phyloP scores from a whole-genome alignment of 768 basidiomycete species.

The Boletus coccyginus region DNA sequence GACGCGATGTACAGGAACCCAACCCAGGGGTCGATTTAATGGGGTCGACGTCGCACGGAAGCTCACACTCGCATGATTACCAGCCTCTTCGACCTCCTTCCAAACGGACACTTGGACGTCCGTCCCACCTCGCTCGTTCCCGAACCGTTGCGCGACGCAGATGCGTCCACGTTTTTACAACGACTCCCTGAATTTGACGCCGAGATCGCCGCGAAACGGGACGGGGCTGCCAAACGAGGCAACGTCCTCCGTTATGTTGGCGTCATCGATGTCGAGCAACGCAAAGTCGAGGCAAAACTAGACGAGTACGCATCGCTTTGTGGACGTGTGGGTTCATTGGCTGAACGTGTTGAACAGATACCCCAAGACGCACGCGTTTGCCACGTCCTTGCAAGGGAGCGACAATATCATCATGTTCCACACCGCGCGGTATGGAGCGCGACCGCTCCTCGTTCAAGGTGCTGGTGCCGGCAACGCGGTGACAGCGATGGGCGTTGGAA shows the following conservation, averaged over 20 bases:
- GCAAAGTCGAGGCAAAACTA: constrained; percentile 78
- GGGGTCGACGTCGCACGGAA: constrained; percentile 97
- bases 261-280: constrained; percentile 74
- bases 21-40: constrained; percentile 94
- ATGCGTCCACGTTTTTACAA: constrained; percentile 80
- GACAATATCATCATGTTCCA: constrained; percentile 99
- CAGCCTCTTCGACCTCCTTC: constrained; percentile 47
- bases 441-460: constrained; percentile 92
- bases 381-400: constrained; percentile 91
- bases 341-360: constrained; percentile 53
- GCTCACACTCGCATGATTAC: constrained; percentile 80
- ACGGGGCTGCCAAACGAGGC: constrained; percentile 73
- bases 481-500: constrained; percentile 96
- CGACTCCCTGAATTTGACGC: constrained; percentile 81
- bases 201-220: constrained; percentile 72
- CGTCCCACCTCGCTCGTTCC: constrained; percentile 86
- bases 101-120: constrained; percentile 80
- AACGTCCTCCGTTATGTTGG: constrained; percentile 92
- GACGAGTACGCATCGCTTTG: constrained; percentile 59
- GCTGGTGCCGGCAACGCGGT: constrained; percentile 98
- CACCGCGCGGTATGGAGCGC: constrained; percentile 83
- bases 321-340: not conserved
- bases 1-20: constrained; percentile 70
- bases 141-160: constrained; percentile 59
- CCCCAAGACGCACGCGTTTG: constrained; percentile 86